Base-by-base conservation (phyloP, 139 green algal species). In the Diplosphaera chodatii region DNA sequence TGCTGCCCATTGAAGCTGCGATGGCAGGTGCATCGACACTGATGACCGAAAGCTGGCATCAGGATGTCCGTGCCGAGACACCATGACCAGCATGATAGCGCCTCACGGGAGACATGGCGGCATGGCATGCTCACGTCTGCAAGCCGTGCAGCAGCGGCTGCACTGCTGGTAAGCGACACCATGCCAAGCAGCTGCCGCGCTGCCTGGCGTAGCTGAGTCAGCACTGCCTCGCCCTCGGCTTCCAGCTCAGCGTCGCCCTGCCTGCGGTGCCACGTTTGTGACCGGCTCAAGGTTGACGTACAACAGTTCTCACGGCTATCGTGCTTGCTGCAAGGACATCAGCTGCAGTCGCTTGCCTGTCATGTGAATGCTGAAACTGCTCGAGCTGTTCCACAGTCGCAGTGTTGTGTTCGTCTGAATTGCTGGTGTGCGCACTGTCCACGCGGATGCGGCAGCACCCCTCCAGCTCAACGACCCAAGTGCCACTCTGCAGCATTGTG, bases 401-500 rank as follows among this genome's bases (percentile, higher is more conserved):
- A 32, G 30, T 34, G 20, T 55, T 4, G 20, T 68, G 16, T 32
- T 37, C 13, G 15, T 27, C 1, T 30, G 2, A 22, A 20, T 22
- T 65, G 23, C 40, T 21, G 29, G 63, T 55, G 28, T n/a, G n/a
- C n/a, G n/a, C n/a, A n/a, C 21, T 10, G 5, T 33, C 55, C 40
- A 66, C 18, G 16, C 64, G 28, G 16, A 87, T 65, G 23, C 82
- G 76, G 64, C 72, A 82, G 41, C 80, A 64, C 13, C 81, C 81
- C 63, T 87, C 82, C 48, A 87, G 63, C 37, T 80, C 68, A 31
- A 87, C 33, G 6, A 80, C 66, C 77, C 79, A 83, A 27, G 80
- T 79, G 28, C 70, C 77, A 67, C 71, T 78, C 82, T 86, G 78
- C 41, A 79, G 40, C 29, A 40, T n/a, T 40, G 41, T 66, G 30